Evolutionary conservation across 257 asterid genomes (phyloP).

Genomic region (Lantana camara): DNA sequence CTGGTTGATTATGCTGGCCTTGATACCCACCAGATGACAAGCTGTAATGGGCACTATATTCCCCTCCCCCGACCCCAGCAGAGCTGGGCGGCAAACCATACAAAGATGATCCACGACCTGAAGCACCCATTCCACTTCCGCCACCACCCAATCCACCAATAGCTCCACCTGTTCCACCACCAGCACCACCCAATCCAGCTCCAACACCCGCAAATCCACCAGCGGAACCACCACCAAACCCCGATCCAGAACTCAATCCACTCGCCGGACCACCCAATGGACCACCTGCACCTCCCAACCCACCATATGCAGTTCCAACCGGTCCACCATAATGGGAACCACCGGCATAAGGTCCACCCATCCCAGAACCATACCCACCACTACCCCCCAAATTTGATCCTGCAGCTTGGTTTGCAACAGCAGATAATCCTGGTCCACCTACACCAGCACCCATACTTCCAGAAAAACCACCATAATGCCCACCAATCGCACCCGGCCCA

Average conservation of each 20-base stretch:
- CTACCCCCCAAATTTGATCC: slow-evolving; percentile 49
- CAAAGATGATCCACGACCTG: slow-evolving; percentile 63
- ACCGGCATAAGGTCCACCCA: slow-evolving; percentile 54
- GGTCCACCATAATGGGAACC: slow-evolving; percentile 56
- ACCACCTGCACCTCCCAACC: slow-evolving; percentile 33
- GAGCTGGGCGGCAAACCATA: slow-evolving; percentile 64
- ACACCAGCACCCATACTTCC: slow-evolving; percentile 46
- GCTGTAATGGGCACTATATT: slow-evolving; percentile 50
- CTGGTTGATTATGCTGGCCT: slow-evolving; percentile 55
- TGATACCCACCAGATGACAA: slow-evolving; percentile 57
- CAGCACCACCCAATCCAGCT: slow-evolving; percentile 32
- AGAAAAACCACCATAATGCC: slow-evolving; percentile 49
- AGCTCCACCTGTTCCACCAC: slow-evolving; percentile 33
- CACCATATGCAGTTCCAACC: slow-evolving; percentile 56
- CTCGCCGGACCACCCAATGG: slow-evolving; percentile 34
- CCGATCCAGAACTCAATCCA: slow-evolving; percentile 39
- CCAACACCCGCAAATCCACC: slow-evolving; percentile 29
- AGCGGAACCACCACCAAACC: slow-evolving; percentile 34
- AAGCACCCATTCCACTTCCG: slow-evolving; percentile 36
- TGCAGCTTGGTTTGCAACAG: slow-evolving; percentile 48
- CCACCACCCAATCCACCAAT: slow-evolving; percentile 32
- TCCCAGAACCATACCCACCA: slow-evolving; percentile 47
- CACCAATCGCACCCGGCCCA: slow-evolving; percentile 47
- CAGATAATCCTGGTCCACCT: slow-evolving; percentile 49
- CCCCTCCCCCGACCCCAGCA: slow-evolving; percentile 57